Evolutionary conservation across 208 protist species (phyloP).

Genomic region (Lotmaria passim): DNA sequence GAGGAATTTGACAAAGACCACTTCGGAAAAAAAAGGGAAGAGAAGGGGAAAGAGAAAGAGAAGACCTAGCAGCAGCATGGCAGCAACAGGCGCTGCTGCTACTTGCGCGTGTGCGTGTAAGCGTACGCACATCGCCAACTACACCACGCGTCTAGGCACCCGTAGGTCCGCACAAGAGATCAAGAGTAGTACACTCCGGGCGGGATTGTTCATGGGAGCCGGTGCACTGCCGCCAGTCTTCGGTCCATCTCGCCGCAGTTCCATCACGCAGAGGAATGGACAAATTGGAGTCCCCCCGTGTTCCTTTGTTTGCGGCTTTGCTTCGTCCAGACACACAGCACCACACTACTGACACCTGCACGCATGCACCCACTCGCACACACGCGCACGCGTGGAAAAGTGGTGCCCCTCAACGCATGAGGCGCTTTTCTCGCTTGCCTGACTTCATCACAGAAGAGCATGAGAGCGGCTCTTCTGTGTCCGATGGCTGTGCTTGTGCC

Average conservation of each 20-base stretch:
- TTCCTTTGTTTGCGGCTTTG: constrained; percentile 9
- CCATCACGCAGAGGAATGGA: background rate
- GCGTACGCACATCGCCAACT: too few relatives aligned
- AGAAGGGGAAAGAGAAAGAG: background rate
- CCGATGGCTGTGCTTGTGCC: constrained; percentile 6
- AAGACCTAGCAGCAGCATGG: background rate
- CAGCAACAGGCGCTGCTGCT: too few relatives aligned
- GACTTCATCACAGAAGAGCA: constrained; percentile 25
- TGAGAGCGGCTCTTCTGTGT: constrained; percentile 12
- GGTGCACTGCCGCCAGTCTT: background rate
- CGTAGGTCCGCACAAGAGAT: constrained; percentile 73
- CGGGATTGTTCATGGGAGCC: constrained; percentile 73
- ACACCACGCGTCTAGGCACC: constrained; percentile 42
- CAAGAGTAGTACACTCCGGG: constrained; percentile 57
- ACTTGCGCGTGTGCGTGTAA: too few relatives aligned
- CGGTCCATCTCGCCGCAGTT: too few relatives aligned
- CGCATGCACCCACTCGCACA: too few relatives aligned
- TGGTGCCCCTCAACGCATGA: background rate
- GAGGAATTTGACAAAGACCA: constrained; percentile 34
- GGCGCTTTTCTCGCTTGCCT: constrained; percentile 9
- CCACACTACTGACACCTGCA: background rate
- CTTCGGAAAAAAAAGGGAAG: background rate
- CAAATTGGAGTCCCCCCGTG: constrained; percentile 1
- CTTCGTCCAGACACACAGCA: constrained; percentile 1
- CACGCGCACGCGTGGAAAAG: too few relatives aligned